Conservation (phyloP, 1,284 basidiomycete species). For the Rhizopogon hawkerae region DNA sequence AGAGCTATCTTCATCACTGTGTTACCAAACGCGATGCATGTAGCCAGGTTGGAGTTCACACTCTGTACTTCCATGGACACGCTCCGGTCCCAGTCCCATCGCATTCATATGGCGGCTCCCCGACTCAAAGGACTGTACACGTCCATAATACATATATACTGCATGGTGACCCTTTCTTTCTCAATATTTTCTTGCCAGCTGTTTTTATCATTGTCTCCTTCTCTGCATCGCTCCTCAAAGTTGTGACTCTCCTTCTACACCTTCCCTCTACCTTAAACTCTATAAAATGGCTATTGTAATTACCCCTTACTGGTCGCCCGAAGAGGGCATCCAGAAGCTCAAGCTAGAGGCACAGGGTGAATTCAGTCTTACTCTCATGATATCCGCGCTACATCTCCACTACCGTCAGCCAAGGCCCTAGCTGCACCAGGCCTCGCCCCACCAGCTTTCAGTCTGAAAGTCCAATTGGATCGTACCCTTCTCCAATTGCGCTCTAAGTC, state of each 20-base stretch:
- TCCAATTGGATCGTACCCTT: conserved; percentile 57
- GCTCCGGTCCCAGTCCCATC: background rate
- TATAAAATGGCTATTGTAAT: conserved; percentile 53
- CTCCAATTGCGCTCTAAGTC: conserved; percentile 68
- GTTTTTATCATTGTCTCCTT: conserved; percentile 5
- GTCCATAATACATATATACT: background rate
- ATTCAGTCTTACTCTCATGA: conserved; percentile 22
- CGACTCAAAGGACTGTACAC: background rate
- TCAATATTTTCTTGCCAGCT: background rate
- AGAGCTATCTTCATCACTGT: background rate
- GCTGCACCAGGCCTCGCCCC: conserved; percentile 57
- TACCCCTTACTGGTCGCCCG: conserved; percentile 60
- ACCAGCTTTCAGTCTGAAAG: conserved; percentile 43
- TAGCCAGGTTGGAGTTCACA: background rate
- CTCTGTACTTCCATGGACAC: background rate
- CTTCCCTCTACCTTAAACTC: background rate
- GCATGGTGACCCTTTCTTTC: background rate
- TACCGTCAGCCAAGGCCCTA: conserved; percentile 34
- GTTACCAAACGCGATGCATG: background rate
- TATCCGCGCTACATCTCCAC: conserved; percentile 5
- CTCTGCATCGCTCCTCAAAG: background rate
- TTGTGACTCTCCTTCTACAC: background rate
- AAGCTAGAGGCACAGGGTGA: conserved; percentile 50
- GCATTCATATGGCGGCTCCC: too few species aligned
- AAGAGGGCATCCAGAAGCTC: conserved; percentile 51